Conservation (phyloP, 495 filamentous ascomycete genomes). For the Xylaria sp. region DNA sequence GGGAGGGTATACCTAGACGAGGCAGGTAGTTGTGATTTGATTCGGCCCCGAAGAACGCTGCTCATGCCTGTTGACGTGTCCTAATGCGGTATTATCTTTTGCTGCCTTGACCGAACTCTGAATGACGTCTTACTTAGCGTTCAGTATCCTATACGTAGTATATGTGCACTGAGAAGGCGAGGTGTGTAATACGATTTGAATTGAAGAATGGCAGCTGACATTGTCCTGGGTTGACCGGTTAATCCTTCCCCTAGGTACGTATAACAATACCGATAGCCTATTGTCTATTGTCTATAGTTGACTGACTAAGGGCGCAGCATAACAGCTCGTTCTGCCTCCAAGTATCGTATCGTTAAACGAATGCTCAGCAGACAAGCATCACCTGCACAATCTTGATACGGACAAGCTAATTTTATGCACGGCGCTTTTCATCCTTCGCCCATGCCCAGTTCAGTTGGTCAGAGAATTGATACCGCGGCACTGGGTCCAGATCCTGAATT, state of each 20-base stretch:
- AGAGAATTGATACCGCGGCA: constrained; percentile 18
- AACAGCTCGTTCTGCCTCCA: not conserved
- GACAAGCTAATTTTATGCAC: constrained; percentile 4
- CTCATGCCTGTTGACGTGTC: not conserved
- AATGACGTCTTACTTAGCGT: constrained; percentile 2
- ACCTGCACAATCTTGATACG: not conserved
- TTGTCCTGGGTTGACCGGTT: not conserved
- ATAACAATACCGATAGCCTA: not conserved
- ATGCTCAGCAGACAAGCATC: not conserved
- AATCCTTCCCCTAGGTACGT: not conserved
- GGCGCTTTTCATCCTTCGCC: constrained; percentile 15
- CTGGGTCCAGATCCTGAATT: constrained; percentile 22
- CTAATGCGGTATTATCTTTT: not conserved
- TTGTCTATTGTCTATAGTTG: not conserved
- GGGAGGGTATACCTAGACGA: not conserved
- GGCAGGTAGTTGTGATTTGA: not conserved
- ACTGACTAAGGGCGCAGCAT: not conserved
- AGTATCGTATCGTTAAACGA: not conserved
- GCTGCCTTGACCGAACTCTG: not conserved
- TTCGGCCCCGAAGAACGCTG: constrained; percentile 4
- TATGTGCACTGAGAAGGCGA: not conserved
- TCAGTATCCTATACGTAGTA: constrained; percentile 1
- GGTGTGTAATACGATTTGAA: constrained; percentile 7
- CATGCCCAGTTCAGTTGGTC: constrained; percentile 16
- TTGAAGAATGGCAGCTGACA: not conserved